These are phyloP conservation scores for Mallotus nudiflorus DNA, from an alignment of 345 rosid species.

Conservation along the genomic window DNA sequence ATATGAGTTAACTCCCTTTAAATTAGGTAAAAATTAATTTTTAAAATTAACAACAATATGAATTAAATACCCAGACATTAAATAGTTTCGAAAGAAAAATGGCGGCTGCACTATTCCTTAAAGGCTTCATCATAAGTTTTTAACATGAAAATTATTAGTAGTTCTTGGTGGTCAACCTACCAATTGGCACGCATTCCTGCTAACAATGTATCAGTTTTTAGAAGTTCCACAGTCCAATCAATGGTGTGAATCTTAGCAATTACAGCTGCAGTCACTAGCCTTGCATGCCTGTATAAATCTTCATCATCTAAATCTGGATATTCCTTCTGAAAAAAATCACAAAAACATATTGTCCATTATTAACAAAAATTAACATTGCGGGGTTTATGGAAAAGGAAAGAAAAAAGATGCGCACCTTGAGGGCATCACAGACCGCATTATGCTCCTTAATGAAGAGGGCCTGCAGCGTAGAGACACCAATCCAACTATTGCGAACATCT, in stretches of 20 bases:
- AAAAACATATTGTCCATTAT: neutral
- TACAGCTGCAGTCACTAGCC: constrained; percentile 62
- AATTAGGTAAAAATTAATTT: too few relatives aligned
- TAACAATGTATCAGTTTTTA: constrained; percentile 51
- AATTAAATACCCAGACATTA: too few relatives aligned
- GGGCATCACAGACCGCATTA: constrained; percentile 52
- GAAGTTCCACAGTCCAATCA: constrained; percentile 70
- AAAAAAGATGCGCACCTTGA: constrained; percentile 36
- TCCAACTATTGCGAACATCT: constrained; percentile 56
- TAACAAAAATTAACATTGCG: neutral
- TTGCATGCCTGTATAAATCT: constrained; percentile 47
- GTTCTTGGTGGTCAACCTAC: constrained; percentile 26
- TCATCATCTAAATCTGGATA: constrained; percentile 44
- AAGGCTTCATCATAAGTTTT: too few relatives aligned
- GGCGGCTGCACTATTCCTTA: too few relatives aligned
- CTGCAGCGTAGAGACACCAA: constrained; percentile 52
- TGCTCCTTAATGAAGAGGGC: constrained; percentile 56
- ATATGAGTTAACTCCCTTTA: too few relatives aligned
- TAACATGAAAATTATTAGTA: too few relatives aligned
- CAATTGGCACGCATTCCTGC: constrained; percentile 66
- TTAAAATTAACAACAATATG: too few relatives aligned
- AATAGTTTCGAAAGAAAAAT: too few relatives aligned
- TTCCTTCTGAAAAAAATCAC: constrained; percentile 29
- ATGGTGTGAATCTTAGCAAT: constrained; percentile 69
- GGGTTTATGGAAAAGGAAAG: too few relatives aligned